These are phyloP conservation scores for Penicillium aurantiogriseum DNA, from an alignment of 2,329 filamentous ascomycete genomes.

Conservation along the genomic window DNA sequence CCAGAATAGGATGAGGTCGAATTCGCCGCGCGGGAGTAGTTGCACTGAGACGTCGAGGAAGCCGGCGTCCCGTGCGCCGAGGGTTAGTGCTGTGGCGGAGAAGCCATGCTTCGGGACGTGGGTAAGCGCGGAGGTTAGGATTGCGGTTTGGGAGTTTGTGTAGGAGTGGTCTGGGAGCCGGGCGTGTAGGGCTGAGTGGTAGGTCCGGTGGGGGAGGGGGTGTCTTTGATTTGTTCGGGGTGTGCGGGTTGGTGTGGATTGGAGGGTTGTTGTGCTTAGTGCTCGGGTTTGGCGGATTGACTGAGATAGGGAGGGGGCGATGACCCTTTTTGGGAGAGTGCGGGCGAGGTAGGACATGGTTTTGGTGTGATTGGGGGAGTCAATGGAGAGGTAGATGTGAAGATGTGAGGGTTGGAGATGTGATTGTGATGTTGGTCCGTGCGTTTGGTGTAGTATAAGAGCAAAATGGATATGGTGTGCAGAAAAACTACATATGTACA, in stretches of 20 bases:
- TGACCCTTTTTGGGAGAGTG: constrained; percentile 3
- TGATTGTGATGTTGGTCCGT: constrained; percentile 4
- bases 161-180: constrained; percentile 58
- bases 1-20: constrained; percentile 67
- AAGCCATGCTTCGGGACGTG: constrained; percentile 84
- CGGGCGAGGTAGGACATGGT: constrained; percentile 17
- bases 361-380: neutral
- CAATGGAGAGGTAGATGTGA: neutral
- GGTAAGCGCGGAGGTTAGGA: constrained; percentile 75
- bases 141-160: constrained; percentile 64
- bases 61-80: constrained; percentile 78
- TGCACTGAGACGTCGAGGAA: constrained; percentile 85
- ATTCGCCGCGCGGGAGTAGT: constrained; percentile 74
- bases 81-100: constrained; percentile 67
- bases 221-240: neutral
- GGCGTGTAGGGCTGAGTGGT: constrained; percentile 74
- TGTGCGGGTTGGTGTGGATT: constrained; percentile 1
- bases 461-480: neutral
- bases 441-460: neutral
- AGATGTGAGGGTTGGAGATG: constrained; percentile 7
- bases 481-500: neutral
- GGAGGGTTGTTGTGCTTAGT: neutral
- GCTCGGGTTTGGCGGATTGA: neutral
- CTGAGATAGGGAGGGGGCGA: neutral
- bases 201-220: constrained; percentile 41